These are phyloP conservation scores for Malassezia psittaci DNA, from an alignment of 1,284 basidiomycete species.

Conservation along the genomic window DNA sequence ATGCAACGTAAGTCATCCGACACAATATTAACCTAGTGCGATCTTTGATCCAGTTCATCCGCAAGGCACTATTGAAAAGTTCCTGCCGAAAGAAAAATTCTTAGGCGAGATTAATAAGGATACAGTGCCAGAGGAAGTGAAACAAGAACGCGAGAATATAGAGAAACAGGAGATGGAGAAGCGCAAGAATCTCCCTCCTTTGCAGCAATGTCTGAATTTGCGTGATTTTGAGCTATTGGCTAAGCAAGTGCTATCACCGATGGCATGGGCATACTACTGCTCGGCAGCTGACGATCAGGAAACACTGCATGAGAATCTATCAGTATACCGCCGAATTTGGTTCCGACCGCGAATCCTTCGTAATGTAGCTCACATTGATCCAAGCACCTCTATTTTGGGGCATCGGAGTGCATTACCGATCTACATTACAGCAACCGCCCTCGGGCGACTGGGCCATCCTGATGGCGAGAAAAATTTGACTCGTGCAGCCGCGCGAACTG, in stretches of 20 bases:
- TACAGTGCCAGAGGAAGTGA: constrained; percentile 26
- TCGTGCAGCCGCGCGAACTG: constrained; percentile 59
- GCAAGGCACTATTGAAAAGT: constrained; percentile 43
- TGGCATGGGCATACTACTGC: constrained; percentile 48
- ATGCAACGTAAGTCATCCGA: constrained; percentile 56
- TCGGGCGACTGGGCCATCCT: constrained; percentile 82
- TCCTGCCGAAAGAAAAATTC: constrained; percentile 36
- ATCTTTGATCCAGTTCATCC: constrained; percentile 46
- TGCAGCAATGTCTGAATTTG: constrained; percentile 70
- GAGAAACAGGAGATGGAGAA: constrained; percentile 17
- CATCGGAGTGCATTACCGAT: constrained; percentile 23
- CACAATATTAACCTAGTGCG: constrained; percentile 14
- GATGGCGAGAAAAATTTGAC: constrained; percentile 85
- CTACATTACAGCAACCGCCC: constrained; percentile 73
- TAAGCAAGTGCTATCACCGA: constrained; percentile 32
- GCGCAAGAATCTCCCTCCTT: constrained; percentile 51
- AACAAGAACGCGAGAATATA: constrained; percentile 20
- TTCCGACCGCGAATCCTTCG: constrained; percentile 79
- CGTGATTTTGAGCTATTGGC: constrained; percentile 69
- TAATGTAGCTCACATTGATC: constrained; percentile 72
- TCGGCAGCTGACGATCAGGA: constrained; percentile 54
- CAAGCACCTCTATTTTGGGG: constrained; percentile 32
- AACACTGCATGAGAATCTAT: constrained; percentile 66
- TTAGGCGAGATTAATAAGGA: constrained; percentile 34
- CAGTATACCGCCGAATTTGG: constrained; percentile 84